Evolutionary conservation across 768 basidiomycete genomes (phyloP), one percentile per base, ranked within the genome.

Genomic region (Amanita pseudoporphyria): DNA sequence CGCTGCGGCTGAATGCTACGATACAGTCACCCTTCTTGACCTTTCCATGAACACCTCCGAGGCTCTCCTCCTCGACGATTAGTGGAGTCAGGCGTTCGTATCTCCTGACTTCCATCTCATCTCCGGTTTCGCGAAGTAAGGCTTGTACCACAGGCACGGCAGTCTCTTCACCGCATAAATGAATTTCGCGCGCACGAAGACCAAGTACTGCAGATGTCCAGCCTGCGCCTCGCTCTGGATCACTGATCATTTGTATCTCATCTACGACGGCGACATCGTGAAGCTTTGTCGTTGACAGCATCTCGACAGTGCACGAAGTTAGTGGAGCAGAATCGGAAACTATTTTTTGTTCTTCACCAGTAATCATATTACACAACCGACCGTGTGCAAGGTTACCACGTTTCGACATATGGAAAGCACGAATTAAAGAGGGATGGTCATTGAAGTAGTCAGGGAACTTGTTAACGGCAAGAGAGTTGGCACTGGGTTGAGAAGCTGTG

Each of bases 171-270:
- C 96, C 96, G 59, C 96, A 98, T 1, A 99, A 73, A 66, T 99
- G 96, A 1, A 99, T 58, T 60, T 97, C 94, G 22, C 73, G 70
- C 2, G 93, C 92, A 48, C 73, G 65, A 1, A 84, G 43, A 2
- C 89, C 87, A 16, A 96, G 64, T 1, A 99, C 74, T 0, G 92
- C 93, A 10, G 62, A 59, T 7, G 87, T 86, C 95, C 96, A 99
- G 0, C 79, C 79, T 21, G 67, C 70, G 0, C 96, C 95, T 13
- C 96, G 81, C 3, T 80, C 69, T 0, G 71, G 64, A 62, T 97
- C 91, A 0, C 77, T 77, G 14, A 98, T 79, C 86, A 98, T 87
- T 69, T 98, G 96, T 42, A 99, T 97, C 69, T 98, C 95, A 63
- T 97, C 96, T 39, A 99, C 72, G 40, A 99, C 93, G 0, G 82